phyloP scores from a whole-genome alignment of 352 stramenopile species.

The Achlya hypogyna region DNA sequence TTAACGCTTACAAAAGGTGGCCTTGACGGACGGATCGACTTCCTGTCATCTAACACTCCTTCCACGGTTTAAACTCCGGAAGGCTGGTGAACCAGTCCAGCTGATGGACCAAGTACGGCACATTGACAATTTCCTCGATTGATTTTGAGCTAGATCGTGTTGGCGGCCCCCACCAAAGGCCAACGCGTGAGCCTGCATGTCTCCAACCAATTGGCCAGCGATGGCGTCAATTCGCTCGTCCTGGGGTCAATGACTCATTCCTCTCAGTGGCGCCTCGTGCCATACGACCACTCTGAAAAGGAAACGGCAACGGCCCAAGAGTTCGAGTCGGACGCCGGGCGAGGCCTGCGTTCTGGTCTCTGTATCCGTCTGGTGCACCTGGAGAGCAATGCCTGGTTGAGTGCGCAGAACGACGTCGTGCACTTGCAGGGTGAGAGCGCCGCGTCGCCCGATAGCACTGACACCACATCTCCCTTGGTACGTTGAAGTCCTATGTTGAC shows the following conservation, averaged over 20 bases:
- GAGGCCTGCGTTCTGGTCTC: conserved; percentile 35
- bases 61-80: conserved; percentile 54
- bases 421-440: conserved; percentile 31
- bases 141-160: conserved; percentile 32
- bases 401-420: conserved; percentile 19
- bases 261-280: conserved; percentile 45
- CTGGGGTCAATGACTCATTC: conserved; percentile 49
- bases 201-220: conserved; percentile 34
- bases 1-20: too few species aligned
- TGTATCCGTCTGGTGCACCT: conserved; percentile 60
- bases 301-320: not conserved
- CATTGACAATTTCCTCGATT: not conserved
- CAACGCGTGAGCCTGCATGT: conserved; percentile 30
- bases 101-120: conserved; percentile 50
- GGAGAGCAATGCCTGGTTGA: conserved; percentile 54
- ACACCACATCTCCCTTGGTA: conserved; percentile 24
- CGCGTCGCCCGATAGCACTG: conserved; percentile 20
- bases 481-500: not conserved
- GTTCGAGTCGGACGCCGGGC: not conserved
- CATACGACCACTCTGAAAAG: conserved; percentile 32
- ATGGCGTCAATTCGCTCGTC: conserved; percentile 28
- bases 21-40: conserved; percentile 33
- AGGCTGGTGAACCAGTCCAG: conserved; percentile 54
- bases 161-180: not conserved
- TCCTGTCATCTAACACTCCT: conserved; percentile 44